Evolutionary conservation across 495 filamentous ascomycete species (phyloP).

Genomic region (Lophiotrema nucula): DNA sequence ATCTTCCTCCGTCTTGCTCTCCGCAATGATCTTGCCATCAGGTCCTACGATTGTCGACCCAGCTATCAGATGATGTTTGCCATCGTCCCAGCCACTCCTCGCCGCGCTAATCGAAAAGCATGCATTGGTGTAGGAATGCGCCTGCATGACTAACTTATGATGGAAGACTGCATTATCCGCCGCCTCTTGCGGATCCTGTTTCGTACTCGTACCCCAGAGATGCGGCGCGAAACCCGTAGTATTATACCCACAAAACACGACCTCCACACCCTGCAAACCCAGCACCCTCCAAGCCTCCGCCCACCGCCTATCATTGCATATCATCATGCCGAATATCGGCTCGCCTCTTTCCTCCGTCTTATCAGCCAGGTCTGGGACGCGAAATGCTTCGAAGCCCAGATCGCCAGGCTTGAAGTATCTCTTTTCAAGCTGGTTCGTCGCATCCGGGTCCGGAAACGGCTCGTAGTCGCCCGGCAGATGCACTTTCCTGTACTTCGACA

Average conservation of each 20-base stretch:
- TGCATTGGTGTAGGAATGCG: constrained; percentile 49
- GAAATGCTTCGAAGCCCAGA: constrained; percentile 50
- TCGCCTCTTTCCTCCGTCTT: constrained; percentile 36
- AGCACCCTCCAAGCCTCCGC: constrained; percentile 48
- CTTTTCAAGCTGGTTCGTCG: constrained; percentile 52
- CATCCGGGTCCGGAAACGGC: constrained; percentile 47
- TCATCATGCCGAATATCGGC: constrained; percentile 53
- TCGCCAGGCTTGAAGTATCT: constrained; percentile 51
- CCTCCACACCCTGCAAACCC: constrained; percentile 50
- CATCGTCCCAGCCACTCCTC: constrained; percentile 49
- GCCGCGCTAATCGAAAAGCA: constrained; percentile 49
- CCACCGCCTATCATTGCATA: constrained; percentile 54
- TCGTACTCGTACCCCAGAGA: constrained; percentile 44
- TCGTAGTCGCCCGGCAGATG: constrained; percentile 50
- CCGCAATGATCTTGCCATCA: constrained; percentile 48
- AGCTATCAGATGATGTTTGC: constrained; percentile 46
- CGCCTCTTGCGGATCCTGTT: constrained; percentile 44
- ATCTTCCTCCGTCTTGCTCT: constrained; percentile 45
- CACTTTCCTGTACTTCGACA: constrained; percentile 52
- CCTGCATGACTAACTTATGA: constrained; percentile 49
- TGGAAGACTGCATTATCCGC: constrained; percentile 47
- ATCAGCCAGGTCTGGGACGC: constrained; percentile 44
- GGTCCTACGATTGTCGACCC: constrained; percentile 51
- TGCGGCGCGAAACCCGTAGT: constrained; percentile 48
- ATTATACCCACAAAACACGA: constrained; percentile 52